phyloP scores from a whole-genome alignment of 176 grass and related monocot species.

The Triticum monococcum region DNA sequence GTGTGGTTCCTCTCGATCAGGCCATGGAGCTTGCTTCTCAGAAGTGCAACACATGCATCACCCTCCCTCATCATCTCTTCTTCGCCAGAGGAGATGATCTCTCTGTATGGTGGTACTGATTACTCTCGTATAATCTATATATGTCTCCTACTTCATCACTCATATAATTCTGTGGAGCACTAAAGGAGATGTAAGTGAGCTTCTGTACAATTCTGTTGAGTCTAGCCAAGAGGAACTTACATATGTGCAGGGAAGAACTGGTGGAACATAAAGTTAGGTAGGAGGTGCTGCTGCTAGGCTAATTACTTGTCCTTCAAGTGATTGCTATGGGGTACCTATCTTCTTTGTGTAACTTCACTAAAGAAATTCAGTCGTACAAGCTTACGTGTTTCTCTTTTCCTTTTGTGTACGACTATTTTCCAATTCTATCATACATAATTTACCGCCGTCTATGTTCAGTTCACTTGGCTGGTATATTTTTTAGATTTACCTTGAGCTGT shows the following conservation, averaged over 20 bases:
- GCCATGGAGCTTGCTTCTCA: conserved; percentile 73
- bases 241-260: conserved; percentile 39
- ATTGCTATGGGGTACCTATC: conserved; percentile 64
- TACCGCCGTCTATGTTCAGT: background rate
- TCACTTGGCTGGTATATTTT: conserved; percentile 9
- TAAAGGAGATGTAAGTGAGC: conserved; percentile 40
- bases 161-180: conserved; percentile 27
- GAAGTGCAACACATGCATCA: conserved; percentile 45
- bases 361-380: conserved; percentile 31
- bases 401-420: background rate
- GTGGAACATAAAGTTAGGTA: conserved; percentile 70
- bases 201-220: conserved; percentile 27
- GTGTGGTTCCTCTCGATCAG: conserved; percentile 63
- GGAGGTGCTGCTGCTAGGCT: conserved; percentile 53
- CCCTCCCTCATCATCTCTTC: conserved; percentile 71
- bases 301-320: conserved; percentile 75
- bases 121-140: conserved; percentile 31
- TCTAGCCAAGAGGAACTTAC: conserved; percentile 35
- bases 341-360: conserved; percentile 31
- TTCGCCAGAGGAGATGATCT: conserved; percentile 34
- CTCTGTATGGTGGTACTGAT: conserved; percentile 30
- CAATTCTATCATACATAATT: conserved; percentile 4
- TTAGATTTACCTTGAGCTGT: conserved; percentile 1
- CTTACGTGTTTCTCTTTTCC: background rate
- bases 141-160: conserved; percentile 37